Percentiles rank a stretch among this genome's conserved stretches.
Conservation (phyloP, 768 basidiomycete genomes). For the Grammothele lineata region DNA sequence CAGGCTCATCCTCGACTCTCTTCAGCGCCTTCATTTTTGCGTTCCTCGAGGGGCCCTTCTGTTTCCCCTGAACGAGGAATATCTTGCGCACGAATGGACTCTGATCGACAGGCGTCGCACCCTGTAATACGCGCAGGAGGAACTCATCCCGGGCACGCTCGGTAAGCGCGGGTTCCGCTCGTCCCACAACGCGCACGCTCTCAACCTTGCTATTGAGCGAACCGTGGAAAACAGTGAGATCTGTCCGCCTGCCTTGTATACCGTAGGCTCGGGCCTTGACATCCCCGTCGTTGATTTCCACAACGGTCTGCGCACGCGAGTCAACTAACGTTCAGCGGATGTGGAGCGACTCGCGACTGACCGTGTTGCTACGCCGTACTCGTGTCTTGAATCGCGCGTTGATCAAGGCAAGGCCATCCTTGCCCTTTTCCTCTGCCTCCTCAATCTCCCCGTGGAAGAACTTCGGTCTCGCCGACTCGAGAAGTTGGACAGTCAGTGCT, state of each 20-base stretch:
- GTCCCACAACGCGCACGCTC: constrained; percentile 36
- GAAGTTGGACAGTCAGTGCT: constrained; percentile 28
- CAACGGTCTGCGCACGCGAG: not conserved
- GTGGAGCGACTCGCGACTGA: constrained; percentile 16
- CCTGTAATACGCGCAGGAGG: constrained; percentile 32
- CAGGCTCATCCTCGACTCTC: not conserved
- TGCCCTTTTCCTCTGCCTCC: constrained; percentile 19
- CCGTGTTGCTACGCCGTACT: constrained; percentile 33
- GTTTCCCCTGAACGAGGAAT: constrained; percentile 34
- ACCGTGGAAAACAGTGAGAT: constrained; percentile 23
- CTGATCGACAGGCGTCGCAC: constrained; percentile 22
- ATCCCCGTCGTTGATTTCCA: constrained; percentile 2
- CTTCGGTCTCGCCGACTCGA: constrained; percentile 31
- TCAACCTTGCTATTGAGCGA: constrained; percentile 20
- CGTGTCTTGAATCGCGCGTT: constrained; percentile 41
- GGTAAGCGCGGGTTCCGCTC: constrained; percentile 34
- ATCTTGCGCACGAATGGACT: constrained; percentile 34
- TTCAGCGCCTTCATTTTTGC: not conserved
- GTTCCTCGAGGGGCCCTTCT: not conserved
- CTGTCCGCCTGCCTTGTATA: constrained; percentile 32
- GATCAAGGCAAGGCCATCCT: constrained; percentile 22
- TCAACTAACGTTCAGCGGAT: not conserved
- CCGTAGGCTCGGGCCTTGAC: constrained; percentile 27
- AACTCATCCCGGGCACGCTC: constrained; percentile 37
- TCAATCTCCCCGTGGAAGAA: constrained; percentile 32